Conservation (phyloP, 345 rosid genomes). For the Barbarea vulgaris region DNA sequence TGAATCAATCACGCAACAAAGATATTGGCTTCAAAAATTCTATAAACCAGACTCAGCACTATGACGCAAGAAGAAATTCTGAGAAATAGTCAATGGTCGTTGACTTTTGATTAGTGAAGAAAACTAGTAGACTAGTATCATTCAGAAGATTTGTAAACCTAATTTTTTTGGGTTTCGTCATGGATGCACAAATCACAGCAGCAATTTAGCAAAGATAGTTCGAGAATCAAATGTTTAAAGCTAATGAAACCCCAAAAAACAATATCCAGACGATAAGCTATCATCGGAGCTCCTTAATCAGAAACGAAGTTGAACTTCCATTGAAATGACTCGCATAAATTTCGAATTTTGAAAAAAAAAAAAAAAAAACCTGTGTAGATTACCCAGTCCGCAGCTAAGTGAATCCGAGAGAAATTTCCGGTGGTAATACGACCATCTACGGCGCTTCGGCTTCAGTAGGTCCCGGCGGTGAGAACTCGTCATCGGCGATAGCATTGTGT, state of each 20-base stretch:
- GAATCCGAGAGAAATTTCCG: neutral
- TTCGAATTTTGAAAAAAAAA: neutral
- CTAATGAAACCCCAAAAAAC: neutral
- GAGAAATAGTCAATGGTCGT: neutral
- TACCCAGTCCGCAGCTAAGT: neutral
- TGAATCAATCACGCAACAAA: constrained; percentile 13
- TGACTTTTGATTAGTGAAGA: constrained; percentile 9
- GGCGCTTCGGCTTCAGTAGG: no score
- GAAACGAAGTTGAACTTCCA: neutral
- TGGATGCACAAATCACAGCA: neutral
- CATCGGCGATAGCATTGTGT: no score
- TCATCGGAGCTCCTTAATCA: neutral
- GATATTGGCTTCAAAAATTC: neutral
- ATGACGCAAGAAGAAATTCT: neutral
- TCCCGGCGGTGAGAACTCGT: no score
- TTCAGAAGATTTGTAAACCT: neutral
- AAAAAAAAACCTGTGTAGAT: no score
- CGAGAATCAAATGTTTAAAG: neutral
- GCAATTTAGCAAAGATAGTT: neutral
- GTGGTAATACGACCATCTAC: neutral
- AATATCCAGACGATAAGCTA: neutral
- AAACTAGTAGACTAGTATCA: neutral
- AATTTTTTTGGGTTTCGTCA: neutral
- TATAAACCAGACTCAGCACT: neutral
- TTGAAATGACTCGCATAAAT: neutral